These are phyloP conservation scores for Stentor coeruleus DNA, from an alignment of 73 alveolate species.

Conservation along the genomic window DNA sequence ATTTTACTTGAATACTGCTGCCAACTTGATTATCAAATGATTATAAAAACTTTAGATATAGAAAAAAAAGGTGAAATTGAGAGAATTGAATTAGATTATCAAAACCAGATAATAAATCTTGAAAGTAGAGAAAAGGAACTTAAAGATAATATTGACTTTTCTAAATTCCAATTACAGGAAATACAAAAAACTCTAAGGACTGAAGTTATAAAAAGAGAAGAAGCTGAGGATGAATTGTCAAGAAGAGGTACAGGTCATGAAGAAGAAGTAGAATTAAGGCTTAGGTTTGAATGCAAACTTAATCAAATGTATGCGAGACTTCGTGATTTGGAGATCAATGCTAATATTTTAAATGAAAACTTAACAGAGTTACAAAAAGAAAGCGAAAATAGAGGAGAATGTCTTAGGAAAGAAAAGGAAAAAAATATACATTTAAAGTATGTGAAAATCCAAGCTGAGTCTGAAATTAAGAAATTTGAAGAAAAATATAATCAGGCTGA, in stretches of 20 bases:
- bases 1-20: neutral
- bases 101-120: neutral
- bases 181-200: neutral
- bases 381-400: no score
- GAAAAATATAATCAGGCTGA: no score
- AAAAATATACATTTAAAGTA: no score
- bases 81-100: neutral
- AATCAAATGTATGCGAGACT: slow-evolving; percentile 6
- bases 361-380: no score
- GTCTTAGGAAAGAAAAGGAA: no score
- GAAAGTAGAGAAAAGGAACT: slow-evolving; percentile 3
- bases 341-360: slow-evolving; percentile 46
- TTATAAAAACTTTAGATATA: neutral
- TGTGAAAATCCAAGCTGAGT: no score
- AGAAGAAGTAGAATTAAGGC: neutral
- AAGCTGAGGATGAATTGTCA: neutral
- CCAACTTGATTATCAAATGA: neutral
- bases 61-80: neutral
- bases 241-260: neutral
- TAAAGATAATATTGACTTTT: neutral
- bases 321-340: slow-evolving; percentile 31
- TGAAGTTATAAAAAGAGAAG: neutral
- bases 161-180: neutral
- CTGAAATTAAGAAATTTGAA: no score
- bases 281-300: neutral